Percentiles rank a stretch among this genome's conserved stretches.
Evolutionary conservation across 495 filamentous ascomycete species (phyloP).

Genomic region (Neurospora terricola): DNA sequence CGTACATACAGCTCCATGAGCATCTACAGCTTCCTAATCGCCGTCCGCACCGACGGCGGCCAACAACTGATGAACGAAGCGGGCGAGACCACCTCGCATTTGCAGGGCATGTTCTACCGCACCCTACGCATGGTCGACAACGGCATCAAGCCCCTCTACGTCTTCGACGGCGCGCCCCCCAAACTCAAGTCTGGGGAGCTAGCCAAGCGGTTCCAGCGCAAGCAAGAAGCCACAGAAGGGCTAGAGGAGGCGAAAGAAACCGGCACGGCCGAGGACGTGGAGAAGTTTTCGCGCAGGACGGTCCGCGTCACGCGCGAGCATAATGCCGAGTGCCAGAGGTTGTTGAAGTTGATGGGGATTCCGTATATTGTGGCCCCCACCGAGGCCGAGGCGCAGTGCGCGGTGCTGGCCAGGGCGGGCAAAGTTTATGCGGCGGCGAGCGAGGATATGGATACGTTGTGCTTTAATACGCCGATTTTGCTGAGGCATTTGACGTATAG

Average conservation of each 20-base stretch:
- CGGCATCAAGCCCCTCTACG: conserved; percentile 95
- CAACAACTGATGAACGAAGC: conserved; percentile 90
- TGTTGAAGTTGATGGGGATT: conserved; percentile 90
- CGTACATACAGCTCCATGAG: conserved; percentile 70
- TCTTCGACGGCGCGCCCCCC: conserved; percentile 93
- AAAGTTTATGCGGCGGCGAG: conserved; percentile 95
- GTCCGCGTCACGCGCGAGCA: conserved; percentile 95
- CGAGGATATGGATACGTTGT: conserved; percentile 98
- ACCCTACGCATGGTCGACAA: conserved; percentile 97
- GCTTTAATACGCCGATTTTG: conserved; percentile 86
- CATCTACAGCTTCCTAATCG: conserved; percentile 97
- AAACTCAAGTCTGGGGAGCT: conserved; percentile 95
- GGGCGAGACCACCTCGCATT: conserved; percentile 91
- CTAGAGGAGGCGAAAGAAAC: conserved; percentile 95
- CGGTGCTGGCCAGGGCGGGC: conserved; percentile 76
- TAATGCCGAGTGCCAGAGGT: conserved; percentile 83
- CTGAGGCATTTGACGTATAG: conserved; percentile 91
- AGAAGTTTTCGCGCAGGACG: conserved; percentile 93
- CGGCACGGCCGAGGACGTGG: conserved; percentile 90
- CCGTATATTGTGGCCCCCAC: conserved; percentile 93
- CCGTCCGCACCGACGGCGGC: conserved; percentile 90
- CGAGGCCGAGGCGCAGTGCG: conserved; percentile 95
- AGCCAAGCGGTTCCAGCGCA: conserved; percentile 86
- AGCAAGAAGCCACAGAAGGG: conserved; percentile 76
- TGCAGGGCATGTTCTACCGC: conserved; percentile 99